phyloP scores from a whole-genome alignment of 176 grass and related monocot genomes.

The Hsuehochloa calcarea region DNA sequence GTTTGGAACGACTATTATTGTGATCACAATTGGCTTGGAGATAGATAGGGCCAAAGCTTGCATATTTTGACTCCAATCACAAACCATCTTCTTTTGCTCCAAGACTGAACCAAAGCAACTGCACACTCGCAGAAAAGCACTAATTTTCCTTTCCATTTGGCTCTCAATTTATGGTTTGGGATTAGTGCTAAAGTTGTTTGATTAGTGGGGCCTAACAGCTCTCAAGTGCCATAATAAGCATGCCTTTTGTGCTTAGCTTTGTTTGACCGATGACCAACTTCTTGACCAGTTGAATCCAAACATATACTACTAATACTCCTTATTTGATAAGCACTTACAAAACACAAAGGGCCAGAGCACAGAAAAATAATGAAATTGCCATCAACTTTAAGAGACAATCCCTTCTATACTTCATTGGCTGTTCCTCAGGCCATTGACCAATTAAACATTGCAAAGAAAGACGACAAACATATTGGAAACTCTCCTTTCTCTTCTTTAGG shows the following conservation, averaged over 20 bases:
- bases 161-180: conserved; percentile 36
- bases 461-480: background rate
- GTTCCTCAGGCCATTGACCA: conserved; percentile 19
- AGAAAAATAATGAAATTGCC: conserved; percentile 25
- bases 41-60: conserved; percentile 9
- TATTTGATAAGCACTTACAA: conserved; percentile 27
- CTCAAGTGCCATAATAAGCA: conserved; percentile 50
- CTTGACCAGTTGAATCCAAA: conserved; percentile 43
- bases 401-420: conserved; percentile 15
- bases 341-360: conserved; percentile 41
- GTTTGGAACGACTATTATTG: conserved; percentile 25
- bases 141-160: conserved; percentile 26
- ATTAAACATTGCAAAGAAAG: background rate
- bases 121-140: conserved; percentile 24
- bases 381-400: conserved; percentile 42
- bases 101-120: conserved; percentile 31
- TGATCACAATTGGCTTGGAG: conserved; percentile 29
- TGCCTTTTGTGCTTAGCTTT: conserved; percentile 33
- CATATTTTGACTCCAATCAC: conserved; percentile 52
- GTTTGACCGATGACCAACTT: conserved; percentile 50
- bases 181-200: conserved; percentile 48
- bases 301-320: conserved; percentile 2
- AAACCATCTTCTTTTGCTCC: conserved; percentile 24
- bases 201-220: conserved; percentile 59
- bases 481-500: background rate